Base-by-base conservation (phyloP, 768 basidiomycete genomes). In the Lentinula sp. region DNA sequence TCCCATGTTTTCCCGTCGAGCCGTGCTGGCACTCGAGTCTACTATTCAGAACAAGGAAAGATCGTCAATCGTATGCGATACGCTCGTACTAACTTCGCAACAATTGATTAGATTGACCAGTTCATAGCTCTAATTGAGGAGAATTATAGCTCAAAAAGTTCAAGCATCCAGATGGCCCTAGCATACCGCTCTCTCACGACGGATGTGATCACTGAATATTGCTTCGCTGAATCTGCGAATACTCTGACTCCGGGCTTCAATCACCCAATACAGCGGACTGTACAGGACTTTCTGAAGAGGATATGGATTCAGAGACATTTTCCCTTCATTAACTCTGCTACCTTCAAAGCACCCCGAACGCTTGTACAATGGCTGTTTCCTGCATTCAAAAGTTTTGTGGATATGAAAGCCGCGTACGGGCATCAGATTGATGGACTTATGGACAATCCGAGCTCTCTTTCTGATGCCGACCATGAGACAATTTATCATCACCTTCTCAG, bases 121-220 rank as follows among this genome's bases (percentile, higher is more conserved):
- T 66, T 75, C 53, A 61, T 72, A 4, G n/a, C 48, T 1, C 40
- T 34, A 10, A 39, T 67, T 10, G 39, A 5, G 45, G 51, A 54
- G 13, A 13, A 28, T 76, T 76, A 21, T 75, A 75, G 5, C 74
- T 78, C 55, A 70, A 73, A 5, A 67, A 72, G 66, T 67, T 68
- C 35, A 71, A 76, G 57, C 69, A 69, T 48, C 69, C 72, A 56
- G 70, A 75, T 61, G 75, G 71, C 10, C 73, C 66, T 50, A 70
- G 71, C 55, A 64, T 73, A 49, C 66, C 75, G 46, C 74, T 73
- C 46, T 63, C 73, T 43, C 73, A 78, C 18, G 70, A 73, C 3
- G 74, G 67, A 68, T n/a, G 43, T 68, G n/a, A 62, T 68, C 48
- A 66, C 59, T 28, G 50, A 52, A 21, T 65, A 66, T 49, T 68